Conservation (phyloP, 331 rosid genomes). For the Ulmus americana region DNA sequence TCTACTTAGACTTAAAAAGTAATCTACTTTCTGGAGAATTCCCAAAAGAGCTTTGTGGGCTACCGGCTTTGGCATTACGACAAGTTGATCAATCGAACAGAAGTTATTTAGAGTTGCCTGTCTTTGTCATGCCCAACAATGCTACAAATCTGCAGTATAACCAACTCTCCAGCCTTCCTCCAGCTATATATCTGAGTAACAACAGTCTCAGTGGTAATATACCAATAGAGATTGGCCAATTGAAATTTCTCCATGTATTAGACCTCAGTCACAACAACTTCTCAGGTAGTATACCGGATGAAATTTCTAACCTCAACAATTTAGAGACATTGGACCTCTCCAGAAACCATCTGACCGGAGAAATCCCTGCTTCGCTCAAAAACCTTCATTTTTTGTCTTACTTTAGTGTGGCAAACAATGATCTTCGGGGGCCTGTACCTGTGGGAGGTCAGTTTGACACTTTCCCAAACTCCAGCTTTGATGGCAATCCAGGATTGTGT, state of each 20-base stretch:
- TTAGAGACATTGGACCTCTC: conserved; percentile 78
- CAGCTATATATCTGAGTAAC: conserved; percentile 55
- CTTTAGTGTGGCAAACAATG: conserved; percentile 67
- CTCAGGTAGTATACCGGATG: conserved; percentile 65
- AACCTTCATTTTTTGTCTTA: conserved; percentile 72
- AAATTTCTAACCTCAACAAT: conserved; percentile 56
- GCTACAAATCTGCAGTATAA: conserved; percentile 68
- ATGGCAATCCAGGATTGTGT: conserved; percentile 61
- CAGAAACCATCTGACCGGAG: conserved; percentile 58
- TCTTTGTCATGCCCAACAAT: conserved; percentile 66
- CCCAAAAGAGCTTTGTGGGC: conserved; percentile 50
- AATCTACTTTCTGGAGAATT: conserved; percentile 53
- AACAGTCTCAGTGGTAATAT: conserved; percentile 59
- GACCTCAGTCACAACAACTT: conserved; percentile 58
- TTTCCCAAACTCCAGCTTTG: conserved; percentile 59
- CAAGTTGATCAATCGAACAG: conserved; percentile 39
- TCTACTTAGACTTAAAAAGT: conserved; percentile 72
- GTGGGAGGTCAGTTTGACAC: conserved; percentile 77
- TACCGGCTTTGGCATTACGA: conserved; percentile 52
- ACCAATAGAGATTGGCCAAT: conserved; percentile 61
- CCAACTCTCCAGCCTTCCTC: conserved; percentile 73
- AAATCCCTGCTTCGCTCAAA: conserved; percentile 65
- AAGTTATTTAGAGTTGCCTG: conserved; percentile 71
- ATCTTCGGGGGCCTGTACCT: conserved; percentile 74
- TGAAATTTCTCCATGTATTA: conserved; percentile 57